A percentile compares a stretch with the other conserved stretches of the same genome.
phyloP scores from a whole-genome alignment of 1,284 basidiomycete genomes.

The Hymenochaete sp. region DNA sequence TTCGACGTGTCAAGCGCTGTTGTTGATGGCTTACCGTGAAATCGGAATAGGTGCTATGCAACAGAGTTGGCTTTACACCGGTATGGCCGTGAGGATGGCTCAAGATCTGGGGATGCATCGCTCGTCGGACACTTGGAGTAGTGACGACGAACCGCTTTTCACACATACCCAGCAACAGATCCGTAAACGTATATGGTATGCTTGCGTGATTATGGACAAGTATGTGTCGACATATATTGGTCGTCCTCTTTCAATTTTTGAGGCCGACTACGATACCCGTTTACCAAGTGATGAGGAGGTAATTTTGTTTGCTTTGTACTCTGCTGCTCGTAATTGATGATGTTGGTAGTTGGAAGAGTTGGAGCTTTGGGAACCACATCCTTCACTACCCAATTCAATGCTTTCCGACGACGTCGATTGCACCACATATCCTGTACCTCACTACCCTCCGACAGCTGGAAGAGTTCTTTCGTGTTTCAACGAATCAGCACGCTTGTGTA shows the following conservation, averaged over 20 bases:
- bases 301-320: constrained; percentile 13
- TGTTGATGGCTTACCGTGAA: constrained; percentile 76
- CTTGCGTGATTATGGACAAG: constrained; percentile 72
- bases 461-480: constrained; percentile 69
- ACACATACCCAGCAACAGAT: constrained; percentile 60
- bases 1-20: constrained; percentile 66
- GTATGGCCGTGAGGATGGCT: constrained; percentile 76
- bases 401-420: constrained; percentile 9
- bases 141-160: constrained; percentile 55
- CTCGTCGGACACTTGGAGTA: constrained; percentile 64
- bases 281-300: constrained; percentile 61
- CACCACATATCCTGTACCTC: constrained; percentile 1
- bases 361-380: constrained; percentile 45
- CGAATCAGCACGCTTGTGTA: constrained; percentile 63
- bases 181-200: constrained; percentile 73
- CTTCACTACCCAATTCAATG: constrained; percentile 27
- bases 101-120: constrained; percentile 83
- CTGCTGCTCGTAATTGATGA: background rate
- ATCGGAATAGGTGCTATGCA: constrained; percentile 84
- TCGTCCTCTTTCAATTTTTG: constrained; percentile 69
- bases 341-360: constrained; percentile 46
- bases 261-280: constrained; percentile 72
- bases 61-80: constrained; percentile 74
- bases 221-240: constrained; percentile 78
- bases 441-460: constrained; percentile 34